Percentiles rank a stretch among this genome's conserved stretches.
Conservation (phyloP, 352 stramenopile genomes). For the Pelagophyceae sp. region DNA sequence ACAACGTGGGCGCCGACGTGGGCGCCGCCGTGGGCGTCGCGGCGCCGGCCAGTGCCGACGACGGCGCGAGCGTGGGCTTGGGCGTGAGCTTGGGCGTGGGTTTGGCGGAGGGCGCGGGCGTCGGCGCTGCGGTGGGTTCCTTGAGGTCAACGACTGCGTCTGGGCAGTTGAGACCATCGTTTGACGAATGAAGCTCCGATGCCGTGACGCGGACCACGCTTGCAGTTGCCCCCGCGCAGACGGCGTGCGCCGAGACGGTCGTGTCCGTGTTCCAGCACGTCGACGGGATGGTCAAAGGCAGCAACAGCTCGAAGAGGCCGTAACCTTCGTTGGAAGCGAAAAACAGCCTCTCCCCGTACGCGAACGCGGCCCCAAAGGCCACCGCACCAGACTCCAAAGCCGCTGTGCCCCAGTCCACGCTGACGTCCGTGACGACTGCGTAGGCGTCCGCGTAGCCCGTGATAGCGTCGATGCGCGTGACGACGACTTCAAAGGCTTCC, state of each 20-base stretch:
- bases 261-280: slow-evolving; percentile 12
- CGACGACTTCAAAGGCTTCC: background rate
- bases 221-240: background rate
- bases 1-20: background rate
- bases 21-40: background rate
- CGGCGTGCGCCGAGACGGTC: background rate
- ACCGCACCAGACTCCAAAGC: background rate
- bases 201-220: background rate
- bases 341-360: background rate
- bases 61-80: background rate
- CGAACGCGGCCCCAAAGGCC: background rate
- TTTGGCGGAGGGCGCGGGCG: background rate
- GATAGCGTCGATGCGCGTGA: background rate
- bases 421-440: slow-evolving; percentile 2
- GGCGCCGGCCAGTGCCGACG: background rate
- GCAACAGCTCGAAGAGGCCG: slow-evolving; percentile 15
- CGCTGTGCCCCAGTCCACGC: background rate
- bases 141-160: background rate
- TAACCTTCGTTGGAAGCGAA: slow-evolving; percentile 8
- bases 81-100: background rate
- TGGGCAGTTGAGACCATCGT: slow-evolving; percentile 7
- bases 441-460: background rate
- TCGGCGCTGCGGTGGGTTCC: background rate
- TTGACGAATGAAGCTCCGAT: background rate
- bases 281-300: background rate